These are phyloP conservation scores for Kwoniella sp. DNA, from an alignment of 768 basidiomycete genomes.

Conservation along the genomic window DNA sequence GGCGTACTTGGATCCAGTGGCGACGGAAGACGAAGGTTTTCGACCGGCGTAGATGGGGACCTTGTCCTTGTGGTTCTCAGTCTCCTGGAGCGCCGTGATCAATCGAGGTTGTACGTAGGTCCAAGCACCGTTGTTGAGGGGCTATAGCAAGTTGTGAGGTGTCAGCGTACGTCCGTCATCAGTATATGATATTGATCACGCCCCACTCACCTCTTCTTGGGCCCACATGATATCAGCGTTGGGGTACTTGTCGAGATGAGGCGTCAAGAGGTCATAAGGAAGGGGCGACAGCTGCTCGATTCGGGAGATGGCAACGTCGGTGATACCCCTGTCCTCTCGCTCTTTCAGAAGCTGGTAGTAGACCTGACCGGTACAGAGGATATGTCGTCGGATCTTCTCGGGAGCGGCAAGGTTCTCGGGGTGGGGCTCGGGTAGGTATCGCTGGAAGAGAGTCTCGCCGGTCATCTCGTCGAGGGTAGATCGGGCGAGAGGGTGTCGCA, in stretches of 20 bases:
- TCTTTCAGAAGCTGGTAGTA: constrained; percentile 87
- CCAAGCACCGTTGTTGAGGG: constrained; percentile 97
- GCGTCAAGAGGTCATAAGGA: constrained; percentile 92
- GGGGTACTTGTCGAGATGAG: constrained; percentile 94
- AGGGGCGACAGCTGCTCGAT: constrained; percentile 95
- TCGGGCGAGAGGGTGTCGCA: constrained; percentile 90
- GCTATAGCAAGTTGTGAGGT: constrained; percentile 59
- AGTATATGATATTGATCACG: background rate
- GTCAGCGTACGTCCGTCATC: background rate
- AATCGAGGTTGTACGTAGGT: constrained; percentile 91
- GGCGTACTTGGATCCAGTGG: constrained; percentile 61
- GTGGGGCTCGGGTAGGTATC: constrained; percentile 85
- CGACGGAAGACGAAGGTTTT: constrained; percentile 76
- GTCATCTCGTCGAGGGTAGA: constrained; percentile 85
- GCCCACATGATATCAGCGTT: constrained; percentile 93
- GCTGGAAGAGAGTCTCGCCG: constrained; percentile 85
- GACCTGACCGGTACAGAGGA: constrained; percentile 94
- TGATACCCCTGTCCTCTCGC: constrained; percentile 85
- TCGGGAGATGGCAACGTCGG: constrained; percentile 89
- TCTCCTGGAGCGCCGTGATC: constrained; percentile 87
- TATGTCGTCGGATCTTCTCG: constrained; percentile 86
- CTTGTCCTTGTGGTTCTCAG: constrained; percentile 86
- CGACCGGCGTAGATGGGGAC: constrained; percentile 91
- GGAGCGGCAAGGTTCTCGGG: constrained; percentile 71
- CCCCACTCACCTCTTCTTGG: constrained; percentile 63